Evolutionary conservation across 345 rosid genomes (phyloP).

Genomic region (Rhodamnia argentea): DNA sequence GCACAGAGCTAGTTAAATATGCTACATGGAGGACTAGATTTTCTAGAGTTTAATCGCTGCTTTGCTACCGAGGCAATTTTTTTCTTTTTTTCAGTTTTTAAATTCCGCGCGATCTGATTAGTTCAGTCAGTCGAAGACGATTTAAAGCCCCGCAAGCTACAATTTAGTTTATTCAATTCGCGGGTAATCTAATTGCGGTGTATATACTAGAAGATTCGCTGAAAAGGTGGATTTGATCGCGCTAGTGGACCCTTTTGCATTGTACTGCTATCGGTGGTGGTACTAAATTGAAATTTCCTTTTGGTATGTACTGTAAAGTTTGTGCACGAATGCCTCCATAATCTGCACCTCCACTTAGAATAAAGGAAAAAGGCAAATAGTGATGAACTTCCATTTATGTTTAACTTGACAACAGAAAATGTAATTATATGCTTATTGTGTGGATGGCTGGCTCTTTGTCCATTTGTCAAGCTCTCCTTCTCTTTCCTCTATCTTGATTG

Average conservation of each 20-base stretch:
- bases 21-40: background rate
- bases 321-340: background rate
- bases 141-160: background rate
- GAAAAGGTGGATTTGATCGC: background rate
- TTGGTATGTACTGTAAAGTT: background rate
- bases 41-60: background rate
- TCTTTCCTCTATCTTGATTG: background rate
- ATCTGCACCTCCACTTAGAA: background rate
- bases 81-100: too few relatives aligned
- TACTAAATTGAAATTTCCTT: background rate
- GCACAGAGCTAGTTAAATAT: background rate
- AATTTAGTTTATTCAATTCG: background rate
- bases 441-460: background rate
- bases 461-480: background rate
- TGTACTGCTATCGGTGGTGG: background rate
- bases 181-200: background rate
- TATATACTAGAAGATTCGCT: background rate
- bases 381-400: background rate
- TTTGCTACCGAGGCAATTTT: background rate
- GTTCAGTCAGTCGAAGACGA: background rate
- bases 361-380: background rate
- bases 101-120: too few relatives aligned
- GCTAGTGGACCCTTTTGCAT: background rate
- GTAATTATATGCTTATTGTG: background rate
- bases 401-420: background rate